Evolutionary conservation across 352 stramenopile genomes (phyloP), one percentile per base, ranked within the genome.

Genomic region (Phytophthora ramorum): DNA sequence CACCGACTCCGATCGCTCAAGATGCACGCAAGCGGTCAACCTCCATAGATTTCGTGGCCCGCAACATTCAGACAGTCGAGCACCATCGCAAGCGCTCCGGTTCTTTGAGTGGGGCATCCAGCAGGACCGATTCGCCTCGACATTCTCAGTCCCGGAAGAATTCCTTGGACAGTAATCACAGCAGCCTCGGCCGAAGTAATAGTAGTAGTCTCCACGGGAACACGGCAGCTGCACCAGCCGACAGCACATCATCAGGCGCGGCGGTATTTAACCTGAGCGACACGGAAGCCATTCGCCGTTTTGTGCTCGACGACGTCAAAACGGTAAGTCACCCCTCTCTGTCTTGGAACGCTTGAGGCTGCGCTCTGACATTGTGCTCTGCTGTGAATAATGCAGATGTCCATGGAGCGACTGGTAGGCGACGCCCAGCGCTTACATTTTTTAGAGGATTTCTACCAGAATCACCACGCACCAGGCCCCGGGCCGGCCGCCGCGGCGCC

Each of bases 361-460:
- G n/a, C 6, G 19, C 17, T 56, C 53, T 62, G 45, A 58, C 24
- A n/a, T 56, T 59, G 14, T 68, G 17, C 52, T 24, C 28, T 52
- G 55, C 9, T 63, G 40, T 52, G 26, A 13, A 12, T 24, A 44
- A 47, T 60, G 37, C 38, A 92, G 81, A 92, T 95, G 71, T 91
- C 85, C 32, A 89, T 95, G 63, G 84, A 91, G 49, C 79, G 84
- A 32, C 79, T 95, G 22, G 83, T 95, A n/a, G 67, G 79, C 20
- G 80, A 93, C 48, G 83, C 83, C 43, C 87, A 90, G 60, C 85
- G 85, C 16, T 78, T 93, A 50, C 74, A 86, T 47, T 91, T 84
- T 58, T 68, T 95, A 45, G 87, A 93, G 63, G 71, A 82, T 22
- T 71, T 87, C 24, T 89, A 85, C 45, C 70, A 77, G 50, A 74